Percentiles rank a stretch among this genome's conserved stretches.
Conservation (phyloP, 768 basidiomycete genomes). For the Kwoniella bestiolae region DNA sequence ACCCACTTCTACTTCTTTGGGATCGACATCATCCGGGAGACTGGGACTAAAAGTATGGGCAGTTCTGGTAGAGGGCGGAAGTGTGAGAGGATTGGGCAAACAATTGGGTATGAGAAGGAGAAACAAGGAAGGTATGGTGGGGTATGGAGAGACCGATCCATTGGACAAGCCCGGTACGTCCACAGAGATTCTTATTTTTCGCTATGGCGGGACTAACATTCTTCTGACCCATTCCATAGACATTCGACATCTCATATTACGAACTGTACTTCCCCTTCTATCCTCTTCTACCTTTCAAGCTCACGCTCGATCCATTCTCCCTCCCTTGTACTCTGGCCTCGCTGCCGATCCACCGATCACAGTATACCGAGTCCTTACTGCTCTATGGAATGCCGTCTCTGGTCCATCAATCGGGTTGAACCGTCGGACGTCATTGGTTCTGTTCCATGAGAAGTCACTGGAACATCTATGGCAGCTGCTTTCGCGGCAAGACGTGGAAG, state of each 20-base stretch:
- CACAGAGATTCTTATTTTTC: not conserved
- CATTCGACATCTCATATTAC: slow-evolving; percentile 51
- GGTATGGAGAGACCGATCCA: slow-evolving; percentile 50
- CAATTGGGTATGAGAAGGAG: slow-evolving; percentile 50
- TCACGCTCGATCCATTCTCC: slow-evolving; percentile 45
- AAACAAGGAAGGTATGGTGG: slow-evolving; percentile 42
- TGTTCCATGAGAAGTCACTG: slow-evolving; percentile 50
- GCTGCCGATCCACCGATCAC: slow-evolving; percentile 50
- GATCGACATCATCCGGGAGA: slow-evolving; percentile 31
- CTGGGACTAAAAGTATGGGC: slow-evolving; percentile 46
- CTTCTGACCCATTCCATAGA: slow-evolving; percentile 27
- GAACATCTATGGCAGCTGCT: slow-evolving; percentile 73
- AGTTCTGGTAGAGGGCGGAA: slow-evolving; percentile 47
- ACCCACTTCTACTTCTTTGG: slow-evolving; percentile 17
- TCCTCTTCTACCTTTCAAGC: slow-evolving; percentile 45
- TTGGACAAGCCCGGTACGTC: slow-evolving; percentile 53
- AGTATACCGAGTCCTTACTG: slow-evolving; percentile 45
- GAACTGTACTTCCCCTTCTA: slow-evolving; percentile 47
- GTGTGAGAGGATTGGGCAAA: slow-evolving; percentile 50
- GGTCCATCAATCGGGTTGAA: slow-evolving; percentile 39
- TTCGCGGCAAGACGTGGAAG: slow-evolving; percentile 64
- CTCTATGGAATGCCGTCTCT: slow-evolving; percentile 47
- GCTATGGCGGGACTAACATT: too few relatives aligned
- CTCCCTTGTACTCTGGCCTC: slow-evolving; percentile 46
- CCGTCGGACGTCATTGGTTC: slow-evolving; percentile 43